Evolutionary conservation across 345 rosid genomes (phyloP).

Genomic region (Trapa bicornis): DNA sequence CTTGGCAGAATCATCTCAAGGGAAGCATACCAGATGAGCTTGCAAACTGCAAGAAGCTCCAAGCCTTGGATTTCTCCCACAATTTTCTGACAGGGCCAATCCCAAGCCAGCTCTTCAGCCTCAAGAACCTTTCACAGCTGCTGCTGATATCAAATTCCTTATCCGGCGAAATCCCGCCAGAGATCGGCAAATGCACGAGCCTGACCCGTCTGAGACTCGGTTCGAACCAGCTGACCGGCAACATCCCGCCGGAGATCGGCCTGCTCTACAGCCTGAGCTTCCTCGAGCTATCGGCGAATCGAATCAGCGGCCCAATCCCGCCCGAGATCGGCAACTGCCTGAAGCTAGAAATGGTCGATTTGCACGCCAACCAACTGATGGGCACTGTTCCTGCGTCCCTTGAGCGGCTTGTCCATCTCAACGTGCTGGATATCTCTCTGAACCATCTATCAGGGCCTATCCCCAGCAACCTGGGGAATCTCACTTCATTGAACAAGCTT

Average conservation of each 20-base stretch:
- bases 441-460: slow-evolving; percentile 35
- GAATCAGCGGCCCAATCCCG: slow-evolving; percentile 42
- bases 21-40: slow-evolving; percentile 50
- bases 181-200: slow-evolving; percentile 40
- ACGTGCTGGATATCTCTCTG: slow-evolving; percentile 46
- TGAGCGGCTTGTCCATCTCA: slow-evolving; percentile 30
- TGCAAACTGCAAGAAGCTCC: slow-evolving; percentile 39
- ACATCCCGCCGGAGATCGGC: slow-evolving; percentile 41
- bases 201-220: slow-evolving; percentile 51
- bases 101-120: slow-evolving; percentile 45
- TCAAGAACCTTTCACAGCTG: slow-evolving; percentile 41
- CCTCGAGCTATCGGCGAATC: slow-evolving; percentile 52
- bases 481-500: slow-evolving; percentile 44
- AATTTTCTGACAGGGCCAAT: slow-evolving; percentile 44
- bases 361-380: slow-evolving; percentile 33
- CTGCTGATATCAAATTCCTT: slow-evolving; percentile 44
- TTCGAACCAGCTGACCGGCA: slow-evolving; percentile 39
- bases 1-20: slow-evolving; percentile 56
- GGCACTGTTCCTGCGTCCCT: slow-evolving; percentile 44
- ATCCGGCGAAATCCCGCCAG: slow-evolving; percentile 44
- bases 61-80: slow-evolving; percentile 59
- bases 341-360: slow-evolving; percentile 47
- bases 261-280: slow-evolving; percentile 33
- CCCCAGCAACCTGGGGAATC: slow-evolving; percentile 40
- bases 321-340: slow-evolving; percentile 40